Conservation (phyloP, 257 asterid genomes). For the Lithospermum erythrorhizon region DNA sequence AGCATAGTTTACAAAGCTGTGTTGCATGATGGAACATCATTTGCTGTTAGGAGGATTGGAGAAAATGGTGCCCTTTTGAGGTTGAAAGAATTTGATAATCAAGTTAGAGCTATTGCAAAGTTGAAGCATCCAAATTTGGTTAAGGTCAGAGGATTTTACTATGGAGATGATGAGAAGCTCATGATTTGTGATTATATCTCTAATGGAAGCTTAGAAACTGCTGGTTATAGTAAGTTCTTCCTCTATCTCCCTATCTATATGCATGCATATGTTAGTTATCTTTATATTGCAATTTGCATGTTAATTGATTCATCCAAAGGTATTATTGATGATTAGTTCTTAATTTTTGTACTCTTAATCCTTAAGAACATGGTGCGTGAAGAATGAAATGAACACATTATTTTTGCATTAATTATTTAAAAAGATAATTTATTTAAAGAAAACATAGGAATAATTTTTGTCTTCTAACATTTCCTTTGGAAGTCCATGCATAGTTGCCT, state of each 20-base stretch:
- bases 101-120: conserved; percentile 58
- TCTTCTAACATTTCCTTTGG: conserved; percentile 9
- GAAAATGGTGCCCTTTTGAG: conserved; percentile 35
- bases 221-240: conserved; percentile 61
- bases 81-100: conserved; percentile 56
- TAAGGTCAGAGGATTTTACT: conserved; percentile 61
- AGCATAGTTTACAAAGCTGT: conserved; percentile 83
- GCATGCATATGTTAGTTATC: neutral
- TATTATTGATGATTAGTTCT: no score
- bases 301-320: no score
- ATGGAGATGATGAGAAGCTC: conserved; percentile 92
- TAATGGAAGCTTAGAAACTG: conserved; percentile 82
- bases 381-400: neutral
- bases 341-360: neutral
- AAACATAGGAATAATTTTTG: no score
- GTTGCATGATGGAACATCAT: conserved; percentile 57
- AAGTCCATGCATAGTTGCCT: conserved; percentile 8
- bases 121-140: conserved; percentile 65
- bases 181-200: conserved; percentile 68
- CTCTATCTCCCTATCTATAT: neutral
- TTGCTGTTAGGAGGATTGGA: conserved; percentile 84
- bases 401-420: no score
- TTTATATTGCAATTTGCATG: neutral
- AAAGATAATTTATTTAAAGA: no score
- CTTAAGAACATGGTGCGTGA: neutral